Percentiles rank a stretch among this genome's conserved stretches.
Evolutionary conservation across 116 monocot genomes (phyloP).

Genomic region (Dioscorea cayenensis): DNA sequence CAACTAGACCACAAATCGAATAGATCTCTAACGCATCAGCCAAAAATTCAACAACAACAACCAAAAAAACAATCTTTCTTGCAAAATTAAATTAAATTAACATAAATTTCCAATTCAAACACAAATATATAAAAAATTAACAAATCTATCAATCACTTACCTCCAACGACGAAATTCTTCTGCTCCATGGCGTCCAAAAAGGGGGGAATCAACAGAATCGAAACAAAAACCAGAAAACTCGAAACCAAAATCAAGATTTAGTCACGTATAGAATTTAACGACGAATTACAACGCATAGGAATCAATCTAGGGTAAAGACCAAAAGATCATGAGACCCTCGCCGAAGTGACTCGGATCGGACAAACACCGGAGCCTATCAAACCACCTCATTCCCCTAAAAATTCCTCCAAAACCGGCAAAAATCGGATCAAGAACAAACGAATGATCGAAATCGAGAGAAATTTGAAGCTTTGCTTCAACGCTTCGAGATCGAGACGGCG

Average conservation of each 20-base stretch:
- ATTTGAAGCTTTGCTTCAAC: neutral
- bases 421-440: neutral
- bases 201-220: neutral
- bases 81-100: neutral
- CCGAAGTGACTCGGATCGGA: conserved; percentile 49
- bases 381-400: conserved; percentile 58
- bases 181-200: neutral
- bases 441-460: neutral
- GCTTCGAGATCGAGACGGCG: neutral
- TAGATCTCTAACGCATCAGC: neutral
- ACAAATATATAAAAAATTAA: neutral
- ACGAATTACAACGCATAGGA: conserved; percentile 46
- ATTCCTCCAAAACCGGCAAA: conserved; percentile 44
- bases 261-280: conserved; percentile 29
- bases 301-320: conserved; percentile 39
- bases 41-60: neutral
- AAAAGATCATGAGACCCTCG: conserved; percentile 73
- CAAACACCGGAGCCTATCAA: conserved; percentile 58
- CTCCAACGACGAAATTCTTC: conserved; percentile 12
- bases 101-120: no score
- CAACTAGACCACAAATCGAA: neutral
- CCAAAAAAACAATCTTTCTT: neutral
- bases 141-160: conserved; percentile 6
- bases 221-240: neutral
- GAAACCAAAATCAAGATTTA: neutral